These are phyloP conservation scores for Trichoderma breve DNA, from an alignment of 2,329 filamentous ascomycete genomes.

Conservation along the genomic window DNA sequence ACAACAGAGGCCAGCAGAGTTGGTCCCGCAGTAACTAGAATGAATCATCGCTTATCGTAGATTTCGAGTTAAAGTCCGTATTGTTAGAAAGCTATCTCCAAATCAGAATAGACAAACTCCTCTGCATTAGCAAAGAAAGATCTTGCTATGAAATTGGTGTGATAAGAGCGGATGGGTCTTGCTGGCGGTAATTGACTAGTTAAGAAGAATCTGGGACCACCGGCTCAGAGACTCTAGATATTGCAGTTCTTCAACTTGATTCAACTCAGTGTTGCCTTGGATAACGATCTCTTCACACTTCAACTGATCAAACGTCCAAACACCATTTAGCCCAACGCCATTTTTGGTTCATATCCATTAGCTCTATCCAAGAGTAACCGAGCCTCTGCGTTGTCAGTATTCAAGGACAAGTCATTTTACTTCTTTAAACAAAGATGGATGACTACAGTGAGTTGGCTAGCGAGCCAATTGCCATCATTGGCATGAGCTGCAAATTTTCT, in stretches of 20 bases:
- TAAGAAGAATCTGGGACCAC: not conserved
- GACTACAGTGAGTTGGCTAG: not conserved
- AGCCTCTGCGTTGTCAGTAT: not conserved
- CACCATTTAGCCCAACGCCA: not conserved
- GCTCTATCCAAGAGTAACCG: not conserved
- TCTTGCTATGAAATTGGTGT: not conserved
- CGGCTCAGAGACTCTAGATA: not conserved
- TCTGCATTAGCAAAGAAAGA: not conserved
- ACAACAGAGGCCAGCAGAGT: not conserved
- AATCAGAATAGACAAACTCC: not conserved
- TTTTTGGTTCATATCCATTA: not conserved
- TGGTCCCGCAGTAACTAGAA: not conserved
- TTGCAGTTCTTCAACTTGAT: not conserved
- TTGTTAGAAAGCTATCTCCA: not conserved
- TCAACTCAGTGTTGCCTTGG: not conserved
- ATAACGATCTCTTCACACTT: not conserved
- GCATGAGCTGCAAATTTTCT: constrained; percentile 26
- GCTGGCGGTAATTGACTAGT: not conserved
- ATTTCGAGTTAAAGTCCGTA: not conserved
- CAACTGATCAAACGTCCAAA: not conserved
- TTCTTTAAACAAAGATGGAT: not conserved
- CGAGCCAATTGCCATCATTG: constrained; percentile 26
- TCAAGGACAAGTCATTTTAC: not conserved
- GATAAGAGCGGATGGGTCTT: not conserved
- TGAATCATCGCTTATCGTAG: not conserved